Conservation (phyloP, 1,139 yeast species). For the Kluyveromyces marxianus region DNA sequence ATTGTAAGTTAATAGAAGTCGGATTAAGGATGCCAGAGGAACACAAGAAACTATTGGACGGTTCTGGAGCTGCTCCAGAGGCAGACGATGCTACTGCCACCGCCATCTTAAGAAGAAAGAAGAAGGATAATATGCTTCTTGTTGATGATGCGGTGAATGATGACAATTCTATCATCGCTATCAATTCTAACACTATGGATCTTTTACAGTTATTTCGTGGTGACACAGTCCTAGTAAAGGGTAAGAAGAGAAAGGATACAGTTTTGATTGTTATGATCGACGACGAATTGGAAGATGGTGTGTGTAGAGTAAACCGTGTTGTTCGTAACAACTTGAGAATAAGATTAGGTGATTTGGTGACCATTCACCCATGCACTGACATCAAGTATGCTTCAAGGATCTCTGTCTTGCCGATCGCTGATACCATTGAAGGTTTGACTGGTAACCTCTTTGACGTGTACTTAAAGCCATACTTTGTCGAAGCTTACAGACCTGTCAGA, state of each 20-base stretch:
- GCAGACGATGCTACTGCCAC: slow-evolving; percentile 89
- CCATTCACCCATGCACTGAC: slow-evolving; percentile 95
- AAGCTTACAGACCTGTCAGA: slow-evolving; percentile 97
- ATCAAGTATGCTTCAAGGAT: slow-evolving; percentile 91
- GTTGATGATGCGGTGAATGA: slow-evolving; percentile 98
- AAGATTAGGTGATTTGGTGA: slow-evolving; percentile 84
- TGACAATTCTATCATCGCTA: slow-evolving; percentile 92
- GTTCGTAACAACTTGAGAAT: slow-evolving; percentile 93
- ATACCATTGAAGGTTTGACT: slow-evolving; percentile 95
- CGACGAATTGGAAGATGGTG: slow-evolving; percentile 95
- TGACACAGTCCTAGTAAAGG: slow-evolving; percentile 94
- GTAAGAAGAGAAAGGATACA: slow-evolving; percentile 96
- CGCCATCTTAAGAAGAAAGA: slow-evolving; percentile 93
- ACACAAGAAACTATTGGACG: slow-evolving; percentile 40
- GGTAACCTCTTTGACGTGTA: slow-evolving; percentile 96
- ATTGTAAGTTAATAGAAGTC: too few relatives aligned
- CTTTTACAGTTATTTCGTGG: slow-evolving; percentile 92
- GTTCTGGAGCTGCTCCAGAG: slow-evolving; percentile 45
- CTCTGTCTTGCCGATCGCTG: slow-evolving; percentile 95
- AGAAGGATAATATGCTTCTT: slow-evolving; percentile 85
- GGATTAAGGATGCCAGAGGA: slow-evolving; percentile 4
- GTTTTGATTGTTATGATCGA: slow-evolving; percentile 95
- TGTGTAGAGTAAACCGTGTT: slow-evolving; percentile 88
- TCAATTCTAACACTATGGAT: slow-evolving; percentile 95
- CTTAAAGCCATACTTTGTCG: slow-evolving; percentile 96